These are phyloP conservation scores for Berkeleyomyces rouxiae DNA, from an alignment of 2,329 filamentous ascomycete species.

Conservation along the genomic window DNA sequence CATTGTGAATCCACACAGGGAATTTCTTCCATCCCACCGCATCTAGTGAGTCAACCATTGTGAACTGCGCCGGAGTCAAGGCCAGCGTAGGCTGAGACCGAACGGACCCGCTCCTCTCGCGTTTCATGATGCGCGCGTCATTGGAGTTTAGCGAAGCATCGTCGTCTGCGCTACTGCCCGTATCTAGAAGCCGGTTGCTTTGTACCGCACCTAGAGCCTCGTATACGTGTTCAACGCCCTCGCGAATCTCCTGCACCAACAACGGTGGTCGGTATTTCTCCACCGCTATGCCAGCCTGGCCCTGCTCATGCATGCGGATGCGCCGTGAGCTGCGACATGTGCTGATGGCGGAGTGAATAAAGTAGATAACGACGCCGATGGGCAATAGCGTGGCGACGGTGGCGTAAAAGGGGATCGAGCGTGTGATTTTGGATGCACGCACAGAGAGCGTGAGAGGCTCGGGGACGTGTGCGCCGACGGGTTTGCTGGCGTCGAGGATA, in stretches of 20 bases:
- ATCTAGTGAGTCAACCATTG: slow-evolving; percentile 67
- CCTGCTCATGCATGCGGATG: slow-evolving; percentile 59
- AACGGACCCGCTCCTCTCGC: slow-evolving; percentile 26
- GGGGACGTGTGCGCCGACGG: slow-evolving; percentile 25
- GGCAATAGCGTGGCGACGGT: slow-evolving; percentile 56
- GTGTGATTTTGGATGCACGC: slow-evolving; percentile 24
- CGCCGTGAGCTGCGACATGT: slow-evolving; percentile 57
- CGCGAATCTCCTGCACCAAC: slow-evolving; percentile 57
- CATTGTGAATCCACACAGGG: slow-evolving; percentile 58
- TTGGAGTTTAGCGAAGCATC: slow-evolving; percentile 20
- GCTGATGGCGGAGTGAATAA: slow-evolving; percentile 63
- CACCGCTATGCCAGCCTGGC: slow-evolving; percentile 49
- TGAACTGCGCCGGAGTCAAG: slow-evolving; percentile 63
- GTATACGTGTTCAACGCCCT: slow-evolving; percentile 61
- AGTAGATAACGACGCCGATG: slow-evolving; percentile 51
- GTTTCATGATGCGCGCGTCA: slow-evolving; percentile 26
- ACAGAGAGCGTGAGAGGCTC: slow-evolving; percentile 19
- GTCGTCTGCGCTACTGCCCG: slow-evolving; percentile 28
- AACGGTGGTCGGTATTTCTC: slow-evolving; percentile 60
- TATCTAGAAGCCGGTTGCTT: slow-evolving; percentile 52
- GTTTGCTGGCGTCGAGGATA: slow-evolving; percentile 51
- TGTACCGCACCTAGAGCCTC: slow-evolving; percentile 55
- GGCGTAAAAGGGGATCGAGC: slow-evolving; percentile 42
- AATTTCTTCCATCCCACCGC: slow-evolving; percentile 46
- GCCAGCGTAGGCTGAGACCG: slow-evolving; percentile 50